A percentile compares a stretch with the other conserved stretches of the same genome.
Conservation (phyloP, 1,284 basidiomycete genomes). For the Ceratobasidium sp. region DNA sequence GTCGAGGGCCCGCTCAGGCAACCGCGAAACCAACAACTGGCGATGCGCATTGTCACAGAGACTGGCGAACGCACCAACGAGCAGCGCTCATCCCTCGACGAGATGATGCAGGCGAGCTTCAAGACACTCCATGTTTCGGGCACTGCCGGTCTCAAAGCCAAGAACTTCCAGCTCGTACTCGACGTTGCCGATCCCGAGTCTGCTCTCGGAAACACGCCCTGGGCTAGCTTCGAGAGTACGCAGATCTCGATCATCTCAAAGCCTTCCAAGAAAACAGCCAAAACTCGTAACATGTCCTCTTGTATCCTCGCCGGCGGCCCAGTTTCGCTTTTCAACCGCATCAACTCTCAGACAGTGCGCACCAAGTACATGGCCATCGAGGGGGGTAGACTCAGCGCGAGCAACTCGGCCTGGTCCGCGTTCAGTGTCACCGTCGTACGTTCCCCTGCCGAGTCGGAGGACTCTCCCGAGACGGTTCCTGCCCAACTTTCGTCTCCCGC, state of each 20-base stretch:
- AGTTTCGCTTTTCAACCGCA: conserved; percentile 95
- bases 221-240: conserved; percentile 92
- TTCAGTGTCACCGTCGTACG: conserved; percentile 84
- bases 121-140: conserved; percentile 90
- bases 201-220: conserved; percentile 65
- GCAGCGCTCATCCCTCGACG: conserved; percentile 81
- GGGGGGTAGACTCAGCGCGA: conserved; percentile 83
- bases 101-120: conserved; percentile 85
- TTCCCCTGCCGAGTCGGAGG: conserved; percentile 45
- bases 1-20: conserved; percentile 86
- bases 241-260: conserved; percentile 96
- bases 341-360: conserved; percentile 96
- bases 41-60: conserved; percentile 87
- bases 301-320: conserved; percentile 90
- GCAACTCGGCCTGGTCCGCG: conserved; percentile 90
- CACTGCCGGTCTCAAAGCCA: conserved; percentile 76
- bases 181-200: conserved; percentile 77
- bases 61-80: conserved; percentile 82
- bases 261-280: conserved; percentile 96
- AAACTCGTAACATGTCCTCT: conserved; percentile 91
- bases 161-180: conserved; percentile 87
- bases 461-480: conserved; percentile 37
- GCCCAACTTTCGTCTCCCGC: conserved; percentile 42
- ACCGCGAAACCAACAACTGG: conserved; percentile 79
- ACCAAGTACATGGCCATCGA: conserved; percentile 97